Evolutionary conservation across 768 basidiomycete species (phyloP).

Genomic region (Leccinum longicurvipes): DNA sequence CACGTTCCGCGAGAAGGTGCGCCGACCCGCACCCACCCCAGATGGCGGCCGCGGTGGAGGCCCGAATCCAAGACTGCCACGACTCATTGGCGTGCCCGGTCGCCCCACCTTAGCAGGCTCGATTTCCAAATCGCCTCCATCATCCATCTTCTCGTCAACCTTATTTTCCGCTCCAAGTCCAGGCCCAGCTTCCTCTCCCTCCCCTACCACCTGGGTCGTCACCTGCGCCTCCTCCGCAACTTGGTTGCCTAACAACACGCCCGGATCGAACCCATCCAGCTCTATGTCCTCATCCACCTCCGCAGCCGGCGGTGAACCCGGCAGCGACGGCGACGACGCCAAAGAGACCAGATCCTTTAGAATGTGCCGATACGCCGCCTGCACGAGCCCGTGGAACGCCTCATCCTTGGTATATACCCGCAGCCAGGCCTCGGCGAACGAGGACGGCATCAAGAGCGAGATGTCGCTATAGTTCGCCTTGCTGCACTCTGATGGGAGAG

Average conservation of each 20-base stretch:
- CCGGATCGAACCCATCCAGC: constrained; percentile 17
- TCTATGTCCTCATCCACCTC: neutral
- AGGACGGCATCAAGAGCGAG: constrained; percentile 59
- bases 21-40: constrained; percentile 3
- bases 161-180: neutral
- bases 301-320: neutral
- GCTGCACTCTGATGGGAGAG: constrained; percentile 35
- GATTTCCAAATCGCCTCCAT: constrained; percentile 13
- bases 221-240: neutral
- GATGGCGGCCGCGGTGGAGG: neutral
- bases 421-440: constrained; percentile 68
- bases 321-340: neutral
- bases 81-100: neutral
- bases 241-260: neutral
- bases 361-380: constrained; percentile 59
- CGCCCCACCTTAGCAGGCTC: constrained; percentile 26
- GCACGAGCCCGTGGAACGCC: constrained; percentile 56
- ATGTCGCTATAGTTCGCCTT: constrained; percentile 53
- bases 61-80: neutral
- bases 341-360: constrained; percentile 22
- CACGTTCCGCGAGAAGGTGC: constrained; percentile 14
- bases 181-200: neutral
- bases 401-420: constrained; percentile 68
- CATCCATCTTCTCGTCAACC: neutral
- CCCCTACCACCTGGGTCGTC: neutral